Percentiles rank a stretch among this genome's conserved stretches.
These are phyloP conservation scores for Coemansia aciculifera DNA, from an alignment of 192 early-diverging fungal genomes.

Conservation along the genomic window DNA sequence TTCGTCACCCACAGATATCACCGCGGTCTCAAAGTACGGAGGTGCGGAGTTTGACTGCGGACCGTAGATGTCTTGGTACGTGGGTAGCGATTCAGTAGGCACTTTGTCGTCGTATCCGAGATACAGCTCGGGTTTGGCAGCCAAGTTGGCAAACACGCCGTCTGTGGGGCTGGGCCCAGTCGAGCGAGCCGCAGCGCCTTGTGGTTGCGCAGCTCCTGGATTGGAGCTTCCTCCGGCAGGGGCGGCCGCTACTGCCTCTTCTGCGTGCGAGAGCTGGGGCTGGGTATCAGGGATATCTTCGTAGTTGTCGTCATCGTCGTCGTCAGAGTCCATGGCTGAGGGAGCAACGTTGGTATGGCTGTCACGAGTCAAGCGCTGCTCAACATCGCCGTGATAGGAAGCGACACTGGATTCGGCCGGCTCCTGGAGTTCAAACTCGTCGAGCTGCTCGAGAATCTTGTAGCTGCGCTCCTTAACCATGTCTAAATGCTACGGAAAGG, in stretches of 20 bases:
- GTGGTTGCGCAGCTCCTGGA: not conserved
- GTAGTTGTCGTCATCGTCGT: constrained; percentile 19
- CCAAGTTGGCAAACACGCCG: constrained; percentile 58
- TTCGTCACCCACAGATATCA: constrained; percentile 71
- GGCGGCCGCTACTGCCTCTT: not conserved
- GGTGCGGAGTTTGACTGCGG: constrained; percentile 63
- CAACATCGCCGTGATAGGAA: constrained; percentile 24
- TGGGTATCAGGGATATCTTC: constrained; percentile 11
- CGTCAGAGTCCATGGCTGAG: constrained; percentile 39
- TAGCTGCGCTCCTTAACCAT: constrained; percentile 53
- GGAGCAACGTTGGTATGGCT: constrained; percentile 39
- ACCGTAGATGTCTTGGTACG: constrained; percentile 76
- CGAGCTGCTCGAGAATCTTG: constrained; percentile 55
- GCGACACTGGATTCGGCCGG: constrained; percentile 25
- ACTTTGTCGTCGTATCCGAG: constrained; percentile 54
- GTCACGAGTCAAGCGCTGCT: constrained; percentile 32
- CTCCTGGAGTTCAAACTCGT: constrained; percentile 51
- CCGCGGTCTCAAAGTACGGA: constrained; percentile 77
- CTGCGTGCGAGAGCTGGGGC: not conserved
- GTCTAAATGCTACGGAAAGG: not conserved
- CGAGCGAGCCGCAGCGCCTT: not conserved
- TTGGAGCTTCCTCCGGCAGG: not conserved
- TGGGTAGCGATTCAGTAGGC: constrained; percentile 45
- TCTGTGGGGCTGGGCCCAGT: constrained; percentile 42
- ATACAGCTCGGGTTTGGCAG: constrained; percentile 54